phyloP scores from a whole-genome alignment of 2,329 filamentous ascomycete species.

The Pseudogymnoascus verrucosus region DNA sequence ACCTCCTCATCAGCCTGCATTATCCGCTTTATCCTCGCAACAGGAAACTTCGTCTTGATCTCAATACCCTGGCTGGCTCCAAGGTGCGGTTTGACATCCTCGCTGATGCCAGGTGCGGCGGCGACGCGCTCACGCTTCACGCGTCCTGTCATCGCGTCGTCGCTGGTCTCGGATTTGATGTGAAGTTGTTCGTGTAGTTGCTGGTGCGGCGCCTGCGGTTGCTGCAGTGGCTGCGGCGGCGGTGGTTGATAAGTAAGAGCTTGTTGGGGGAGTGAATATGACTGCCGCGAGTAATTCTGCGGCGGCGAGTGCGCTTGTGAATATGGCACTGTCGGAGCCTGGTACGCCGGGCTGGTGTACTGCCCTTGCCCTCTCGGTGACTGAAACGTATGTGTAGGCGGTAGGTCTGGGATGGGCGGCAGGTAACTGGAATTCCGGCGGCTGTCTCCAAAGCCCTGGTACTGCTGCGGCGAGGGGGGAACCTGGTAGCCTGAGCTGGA shows the following conservation, averaged over 20 bases:
- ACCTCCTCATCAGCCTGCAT: conserved; percentile 99
- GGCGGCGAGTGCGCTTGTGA: background rate
- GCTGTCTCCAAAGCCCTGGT: background rate
- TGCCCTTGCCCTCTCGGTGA: background rate
- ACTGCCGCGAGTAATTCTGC: background rate
- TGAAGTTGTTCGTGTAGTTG: background rate
- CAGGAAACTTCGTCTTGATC: conserved; percentile 92
- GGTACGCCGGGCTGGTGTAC: background rate
- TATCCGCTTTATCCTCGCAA: conserved; percentile 94
- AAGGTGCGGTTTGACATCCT: conserved; percentile 16
- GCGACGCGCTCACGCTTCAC: background rate
- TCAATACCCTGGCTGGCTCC: conserved; percentile 51
- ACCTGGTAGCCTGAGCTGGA: conserved; percentile 4
- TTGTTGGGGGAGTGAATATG: background rate
- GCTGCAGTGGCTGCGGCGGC: background rate
- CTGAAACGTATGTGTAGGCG: conserved; percentile 18
- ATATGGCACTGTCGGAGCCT: background rate
- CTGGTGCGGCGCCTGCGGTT: background rate
- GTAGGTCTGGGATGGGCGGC: conserved; percentile 24
- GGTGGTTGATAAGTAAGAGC: conserved; percentile 9
- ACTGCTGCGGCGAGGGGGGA: background rate
- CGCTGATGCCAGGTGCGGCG: conserved; percentile 1
- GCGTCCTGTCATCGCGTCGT: background rate
- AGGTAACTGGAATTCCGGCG: conserved; percentile 18
- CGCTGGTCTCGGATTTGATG: background rate